A percentile compares a stretch with the other conserved stretches of the same genome.
Evolutionary conservation across 352 stramenopile genomes (phyloP).

Genomic region (Detonula confervacea): DNA sequence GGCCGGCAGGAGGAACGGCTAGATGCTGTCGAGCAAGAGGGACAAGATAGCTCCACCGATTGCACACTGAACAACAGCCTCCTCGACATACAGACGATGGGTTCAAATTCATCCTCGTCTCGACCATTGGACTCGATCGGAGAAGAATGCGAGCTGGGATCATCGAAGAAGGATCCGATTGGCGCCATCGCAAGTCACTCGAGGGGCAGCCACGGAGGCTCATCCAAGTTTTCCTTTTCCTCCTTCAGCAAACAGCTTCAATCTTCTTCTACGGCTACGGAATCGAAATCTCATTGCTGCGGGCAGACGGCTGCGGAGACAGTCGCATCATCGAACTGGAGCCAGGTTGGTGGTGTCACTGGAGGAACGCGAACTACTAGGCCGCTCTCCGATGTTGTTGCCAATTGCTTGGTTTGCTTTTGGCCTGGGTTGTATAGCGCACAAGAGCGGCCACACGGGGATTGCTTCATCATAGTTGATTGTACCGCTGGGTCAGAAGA

Average conservation of each 20-base stretch:
- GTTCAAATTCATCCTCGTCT: constrained; percentile 3
- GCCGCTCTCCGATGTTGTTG: constrained; percentile 5
- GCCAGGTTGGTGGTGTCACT: neutral
- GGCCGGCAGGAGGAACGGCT: neutral
- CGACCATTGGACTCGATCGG: neutral
- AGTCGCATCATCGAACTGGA: constrained; percentile 12
- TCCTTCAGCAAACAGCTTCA: constrained; percentile 1
- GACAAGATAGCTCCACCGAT: constrained; percentile 3
- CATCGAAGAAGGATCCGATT: neutral
- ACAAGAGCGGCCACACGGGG: constrained; percentile 1
- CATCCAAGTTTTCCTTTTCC: constrained; percentile 6
- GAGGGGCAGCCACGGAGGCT: too few species aligned
- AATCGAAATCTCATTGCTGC: neutral
- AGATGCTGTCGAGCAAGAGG: neutral
- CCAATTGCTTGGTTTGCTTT: constrained; percentile 26
- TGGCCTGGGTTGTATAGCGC: constrained; percentile 3
- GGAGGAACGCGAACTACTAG: neutral
- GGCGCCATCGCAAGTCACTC: too few species aligned
- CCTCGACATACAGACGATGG: neutral
- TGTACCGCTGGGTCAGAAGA: neutral
- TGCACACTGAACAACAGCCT: neutral
- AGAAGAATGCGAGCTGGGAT: neutral
- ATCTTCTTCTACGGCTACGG: neutral
- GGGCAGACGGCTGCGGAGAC: constrained; percentile 15
- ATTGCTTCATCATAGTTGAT: constrained; percentile 35